Evolutionary conservation across 306 rosid species (phyloP).

Genomic region (Castanea crenata): DNA sequence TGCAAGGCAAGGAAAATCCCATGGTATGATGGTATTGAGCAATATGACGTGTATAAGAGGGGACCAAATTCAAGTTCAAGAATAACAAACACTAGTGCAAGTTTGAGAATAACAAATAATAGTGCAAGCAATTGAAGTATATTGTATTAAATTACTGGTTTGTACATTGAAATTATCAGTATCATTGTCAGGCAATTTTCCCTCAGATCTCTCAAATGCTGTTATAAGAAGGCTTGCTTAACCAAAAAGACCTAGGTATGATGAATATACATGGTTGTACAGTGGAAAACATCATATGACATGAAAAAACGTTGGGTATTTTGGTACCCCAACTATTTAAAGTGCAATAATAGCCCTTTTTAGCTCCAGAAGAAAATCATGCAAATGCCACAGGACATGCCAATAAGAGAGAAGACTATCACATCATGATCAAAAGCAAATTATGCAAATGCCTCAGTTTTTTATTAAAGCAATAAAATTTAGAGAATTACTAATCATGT

Average conservation of each 20-base stretch:
- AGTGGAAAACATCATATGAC: background rate
- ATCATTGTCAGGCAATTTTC: background rate
- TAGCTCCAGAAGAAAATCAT: background rate
- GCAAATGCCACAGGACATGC: too few species aligned
- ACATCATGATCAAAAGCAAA: too few species aligned
- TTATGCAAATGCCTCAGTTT: background rate
- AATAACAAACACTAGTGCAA: constrained; percentile 1
- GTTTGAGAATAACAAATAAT: constrained; percentile 8
- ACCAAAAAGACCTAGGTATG: background rate
- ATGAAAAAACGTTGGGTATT: background rate
- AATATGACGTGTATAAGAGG: background rate
- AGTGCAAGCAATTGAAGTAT: background rate
- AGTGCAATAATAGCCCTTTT: background rate
- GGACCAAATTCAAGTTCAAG: constrained; percentile 7
- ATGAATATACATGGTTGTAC: background rate
- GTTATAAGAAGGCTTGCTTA: background rate
- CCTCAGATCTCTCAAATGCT: background rate
- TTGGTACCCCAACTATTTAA: background rate
- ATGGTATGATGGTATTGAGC: background rate
- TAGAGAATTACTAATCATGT: background rate
- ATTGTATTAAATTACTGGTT: background rate
- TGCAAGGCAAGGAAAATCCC: constrained; percentile 35
- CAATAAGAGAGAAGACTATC: too few species aligned
- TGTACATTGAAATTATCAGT: background rate
- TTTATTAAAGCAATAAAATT: background rate